Percentiles rank a stretch among this genome's conserved stretches.
Evolutionary conservation across 495 filamentous ascomycete genomes (phyloP).

Genomic region (Annulohypoxylon bovei): DNA sequence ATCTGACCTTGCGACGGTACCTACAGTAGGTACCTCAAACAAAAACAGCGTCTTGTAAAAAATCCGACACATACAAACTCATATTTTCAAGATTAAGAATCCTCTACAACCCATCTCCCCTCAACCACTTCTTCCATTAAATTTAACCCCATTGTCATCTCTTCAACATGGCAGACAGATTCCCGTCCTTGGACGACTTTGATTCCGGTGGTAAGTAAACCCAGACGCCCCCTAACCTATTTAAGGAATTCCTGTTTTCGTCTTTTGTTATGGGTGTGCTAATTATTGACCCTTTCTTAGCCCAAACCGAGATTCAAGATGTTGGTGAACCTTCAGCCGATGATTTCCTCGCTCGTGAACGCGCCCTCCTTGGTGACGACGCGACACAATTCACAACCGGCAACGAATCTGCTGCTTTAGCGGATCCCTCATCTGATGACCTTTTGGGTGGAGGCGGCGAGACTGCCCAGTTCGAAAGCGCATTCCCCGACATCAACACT

Average conservation of each 20-base stretch:
- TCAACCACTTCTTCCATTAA: not conserved
- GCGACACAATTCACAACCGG: constrained; percentile 87
- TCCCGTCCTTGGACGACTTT: constrained; percentile 96
- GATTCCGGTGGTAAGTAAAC: constrained; percentile 76
- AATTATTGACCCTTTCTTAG: constrained; percentile 40
- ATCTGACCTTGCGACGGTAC: constrained; percentile 5
- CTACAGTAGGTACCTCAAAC: constrained; percentile 7
- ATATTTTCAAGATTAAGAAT: not conserved
- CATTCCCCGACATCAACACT: constrained; percentile 85
- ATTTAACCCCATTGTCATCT: constrained; percentile 8
- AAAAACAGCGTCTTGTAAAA: not conserved
- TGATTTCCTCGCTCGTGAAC: constrained; percentile 91
- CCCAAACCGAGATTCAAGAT: constrained; percentile 58
- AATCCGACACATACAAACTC: not conserved
- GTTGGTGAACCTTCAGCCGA: constrained; percentile 61
- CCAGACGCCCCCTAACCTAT: constrained; percentile 7
- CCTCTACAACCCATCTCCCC: not conserved
- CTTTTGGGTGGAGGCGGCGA: constrained; percentile 74
- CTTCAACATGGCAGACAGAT: constrained; percentile 86
- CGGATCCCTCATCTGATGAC: constrained; percentile 72
- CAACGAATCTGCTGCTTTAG: constrained; percentile 71
- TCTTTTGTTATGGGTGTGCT: not conserved
- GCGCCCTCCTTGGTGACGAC: constrained; percentile 88
- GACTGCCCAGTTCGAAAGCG: constrained; percentile 81
- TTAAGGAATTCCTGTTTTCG: not conserved